Evolutionary conservation across 1,284 basidiomycete species (phyloP).

Genomic region (Cutaneotrichosporon sp.): DNA sequence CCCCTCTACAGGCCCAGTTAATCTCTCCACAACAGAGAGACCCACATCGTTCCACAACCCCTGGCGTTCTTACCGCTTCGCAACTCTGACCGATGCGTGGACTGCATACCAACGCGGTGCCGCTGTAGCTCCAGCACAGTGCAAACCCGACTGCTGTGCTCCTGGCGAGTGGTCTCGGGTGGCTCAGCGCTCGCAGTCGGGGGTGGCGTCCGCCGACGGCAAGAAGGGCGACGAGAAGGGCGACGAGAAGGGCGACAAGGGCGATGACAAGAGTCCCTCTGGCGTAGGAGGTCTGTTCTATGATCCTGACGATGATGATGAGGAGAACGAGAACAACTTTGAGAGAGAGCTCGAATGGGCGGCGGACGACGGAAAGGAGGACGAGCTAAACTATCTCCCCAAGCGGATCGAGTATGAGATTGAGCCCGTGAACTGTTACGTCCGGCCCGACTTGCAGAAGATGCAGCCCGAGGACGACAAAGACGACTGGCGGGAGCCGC

Average conservation of each 20-base stretch:
- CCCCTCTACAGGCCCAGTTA: background rate
- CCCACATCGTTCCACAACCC: slow-evolving; percentile 44
- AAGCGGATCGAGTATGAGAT: background rate
- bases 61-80: slow-evolving; percentile 44
- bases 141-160: background rate
- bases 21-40: slow-evolving; percentile 6
- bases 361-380: slow-evolving; percentile 7
- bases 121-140: slow-evolving; percentile 33
- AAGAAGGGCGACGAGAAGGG: too few species aligned
- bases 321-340: too few species aligned
- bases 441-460: slow-evolving; percentile 30
- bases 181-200: background rate
- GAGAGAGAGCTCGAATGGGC: background rate
- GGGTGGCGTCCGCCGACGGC: background rate
- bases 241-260: background rate
- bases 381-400: background rate
- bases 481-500: slow-evolving; percentile 45
- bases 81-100: slow-evolving; percentile 36
- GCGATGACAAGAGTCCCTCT: too few species aligned
- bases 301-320: slow-evolving; percentile 7
- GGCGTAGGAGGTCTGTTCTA: slow-evolving; percentile 4
- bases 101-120: slow-evolving; percentile 42
- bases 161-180: background rate
- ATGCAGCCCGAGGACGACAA: slow-evolving; percentile 35
- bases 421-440: slow-evolving; percentile 19